Evolutionary conservation across 352 stramenopile genomes (phyloP).

Genomic region (Phytophthora tentaculata): DNA sequence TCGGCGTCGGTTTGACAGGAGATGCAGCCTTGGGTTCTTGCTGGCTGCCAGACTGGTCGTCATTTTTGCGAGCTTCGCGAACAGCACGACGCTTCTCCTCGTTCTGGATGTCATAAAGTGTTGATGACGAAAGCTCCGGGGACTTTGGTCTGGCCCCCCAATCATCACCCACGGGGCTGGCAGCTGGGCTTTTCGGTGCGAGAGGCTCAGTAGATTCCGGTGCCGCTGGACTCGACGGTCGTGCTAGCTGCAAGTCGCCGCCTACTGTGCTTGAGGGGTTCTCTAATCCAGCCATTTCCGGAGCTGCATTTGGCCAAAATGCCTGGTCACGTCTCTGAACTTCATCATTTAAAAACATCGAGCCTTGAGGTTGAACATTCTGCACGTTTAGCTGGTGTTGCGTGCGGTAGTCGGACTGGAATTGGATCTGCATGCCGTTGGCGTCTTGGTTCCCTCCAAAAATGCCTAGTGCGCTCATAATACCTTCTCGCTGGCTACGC

Average conservation of each 20-base stretch:
- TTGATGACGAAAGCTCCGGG: slow-evolving; percentile 30
- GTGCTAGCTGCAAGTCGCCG: slow-evolving; percentile 13
- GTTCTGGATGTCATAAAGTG: slow-evolving; percentile 49
- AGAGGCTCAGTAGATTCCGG: slow-evolving; percentile 18
- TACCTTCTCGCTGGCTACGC: slow-evolving; percentile 71
- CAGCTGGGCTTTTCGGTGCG: slow-evolving; percentile 22
- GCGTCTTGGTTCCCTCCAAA: slow-evolving; percentile 54
- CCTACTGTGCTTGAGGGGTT: slow-evolving; percentile 8
- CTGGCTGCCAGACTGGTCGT: slow-evolving; percentile 4
- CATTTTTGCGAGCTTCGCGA: slow-evolving; percentile 19
- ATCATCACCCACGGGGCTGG: slow-evolving; percentile 25
- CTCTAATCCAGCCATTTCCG: slow-evolving; percentile 29
- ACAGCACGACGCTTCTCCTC: slow-evolving; percentile 50
- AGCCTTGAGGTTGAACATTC: slow-evolving; percentile 27
- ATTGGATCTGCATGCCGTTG: slow-evolving; percentile 51
- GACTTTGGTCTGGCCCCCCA: slow-evolving; percentile 40
- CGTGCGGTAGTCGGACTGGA: slow-evolving; percentile 56
- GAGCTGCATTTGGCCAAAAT: slow-evolving; percentile 36
- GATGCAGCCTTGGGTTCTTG: slow-evolving; percentile 22
- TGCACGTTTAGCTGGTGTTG: slow-evolving; percentile 47
- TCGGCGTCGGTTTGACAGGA: slow-evolving; percentile 22
- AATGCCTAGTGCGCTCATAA: slow-evolving; percentile 78
- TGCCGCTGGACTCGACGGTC: slow-evolving; percentile 17
- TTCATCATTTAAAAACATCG: slow-evolving; percentile 44
- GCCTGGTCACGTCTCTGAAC: slow-evolving; percentile 32